These are phyloP conservation scores for Kwoniella shandongensis DNA, from an alignment of 768 basidiomycete species.

Conservation along the genomic window DNA sequence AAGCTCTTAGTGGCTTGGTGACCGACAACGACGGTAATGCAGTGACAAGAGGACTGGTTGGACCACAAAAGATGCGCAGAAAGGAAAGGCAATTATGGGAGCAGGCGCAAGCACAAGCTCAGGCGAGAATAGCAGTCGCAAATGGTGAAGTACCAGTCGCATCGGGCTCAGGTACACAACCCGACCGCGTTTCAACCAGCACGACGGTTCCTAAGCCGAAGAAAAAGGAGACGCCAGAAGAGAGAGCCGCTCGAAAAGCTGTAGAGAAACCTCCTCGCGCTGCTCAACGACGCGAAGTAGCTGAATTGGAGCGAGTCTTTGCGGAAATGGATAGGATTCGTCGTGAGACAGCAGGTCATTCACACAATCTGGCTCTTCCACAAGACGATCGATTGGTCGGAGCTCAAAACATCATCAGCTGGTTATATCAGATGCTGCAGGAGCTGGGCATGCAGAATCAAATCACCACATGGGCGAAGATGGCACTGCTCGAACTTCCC, in stretches of 20 bases:
- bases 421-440: slow-evolving; percentile 29
- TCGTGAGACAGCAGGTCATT: not conserved
- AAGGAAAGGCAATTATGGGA: not conserved
- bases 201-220: too few relatives aligned
- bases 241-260: slow-evolving; percentile 7
- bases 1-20: slow-evolving; percentile 13
- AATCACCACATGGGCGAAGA: slow-evolving; percentile 24
- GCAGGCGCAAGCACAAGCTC: not conserved
- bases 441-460: slow-evolving; percentile 15
- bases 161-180: too few relatives aligned
- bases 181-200: too few relatives aligned
- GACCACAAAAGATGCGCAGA: slow-evolving; percentile 8
- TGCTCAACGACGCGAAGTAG: slow-evolving; percentile 1
- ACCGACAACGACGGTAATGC: slow-evolving; percentile 12
- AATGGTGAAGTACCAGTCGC: too few relatives aligned
- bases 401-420: slow-evolving; percentile 28
- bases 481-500: slow-evolving; percentile 32
- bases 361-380: not conserved
- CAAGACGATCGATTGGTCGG: not conserved
- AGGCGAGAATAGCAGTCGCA: too few relatives aligned
- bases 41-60: not conserved
- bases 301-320: not conserved
- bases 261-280: not conserved
- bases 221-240: slow-evolving; percentile 21
- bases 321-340: not conserved